Conservation (phyloP, 2,329 filamentous ascomycete genomes). For the Fonsecaea pedrosoi region DNA sequence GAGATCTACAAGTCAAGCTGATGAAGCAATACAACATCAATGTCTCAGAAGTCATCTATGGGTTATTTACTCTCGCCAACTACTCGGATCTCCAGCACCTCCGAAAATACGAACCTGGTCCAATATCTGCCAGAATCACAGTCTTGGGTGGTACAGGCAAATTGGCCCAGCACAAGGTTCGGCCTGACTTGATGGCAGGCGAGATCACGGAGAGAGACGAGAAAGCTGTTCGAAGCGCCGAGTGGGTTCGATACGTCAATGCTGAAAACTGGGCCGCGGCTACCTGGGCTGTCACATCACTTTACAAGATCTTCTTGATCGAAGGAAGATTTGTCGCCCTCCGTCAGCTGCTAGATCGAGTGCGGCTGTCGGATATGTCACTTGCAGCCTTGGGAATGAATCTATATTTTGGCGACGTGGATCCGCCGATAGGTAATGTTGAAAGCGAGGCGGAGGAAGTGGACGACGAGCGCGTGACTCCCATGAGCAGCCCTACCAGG, state of each 20-base stretch:
- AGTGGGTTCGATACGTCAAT: constrained; percentile 81
- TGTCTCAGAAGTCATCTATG: constrained; percentile 72
- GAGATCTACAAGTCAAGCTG: constrained; percentile 72
- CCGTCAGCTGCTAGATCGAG: constrained; percentile 58
- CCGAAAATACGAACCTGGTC: constrained; percentile 8
- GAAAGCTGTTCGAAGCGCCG: constrained; percentile 77
- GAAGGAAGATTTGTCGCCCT: constrained; percentile 62
- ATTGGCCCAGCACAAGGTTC: constrained; percentile 57
- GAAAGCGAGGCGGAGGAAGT: constrained; percentile 35
- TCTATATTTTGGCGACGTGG: constrained; percentile 34
- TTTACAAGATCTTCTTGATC: constrained; percentile 87
- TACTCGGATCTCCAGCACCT: constrained; percentile 48
- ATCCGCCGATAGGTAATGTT: constrained; percentile 40
- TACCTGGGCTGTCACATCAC: constrained; percentile 70
- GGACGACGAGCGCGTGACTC: constrained; percentile 41
- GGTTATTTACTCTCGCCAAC: constrained; percentile 59
- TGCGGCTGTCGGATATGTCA: constrained; percentile 58
- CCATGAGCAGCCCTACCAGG: constrained; percentile 40
- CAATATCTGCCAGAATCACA: constrained; percentile 30
- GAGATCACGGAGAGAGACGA: constrained; percentile 67
- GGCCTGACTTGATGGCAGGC: constrained; percentile 72
- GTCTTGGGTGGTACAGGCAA: constrained; percentile 33
- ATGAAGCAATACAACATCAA: constrained; percentile 79
- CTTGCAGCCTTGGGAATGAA: constrained; percentile 50
- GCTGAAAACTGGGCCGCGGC: constrained; percentile 71